A percentile compares a stretch with the other conserved stretches of the same genome.
These are phyloP conservation scores for Fistulifera solaris DNA, from an alignment of 108 stramenopile genomes.

Conservation along the genomic window DNA sequence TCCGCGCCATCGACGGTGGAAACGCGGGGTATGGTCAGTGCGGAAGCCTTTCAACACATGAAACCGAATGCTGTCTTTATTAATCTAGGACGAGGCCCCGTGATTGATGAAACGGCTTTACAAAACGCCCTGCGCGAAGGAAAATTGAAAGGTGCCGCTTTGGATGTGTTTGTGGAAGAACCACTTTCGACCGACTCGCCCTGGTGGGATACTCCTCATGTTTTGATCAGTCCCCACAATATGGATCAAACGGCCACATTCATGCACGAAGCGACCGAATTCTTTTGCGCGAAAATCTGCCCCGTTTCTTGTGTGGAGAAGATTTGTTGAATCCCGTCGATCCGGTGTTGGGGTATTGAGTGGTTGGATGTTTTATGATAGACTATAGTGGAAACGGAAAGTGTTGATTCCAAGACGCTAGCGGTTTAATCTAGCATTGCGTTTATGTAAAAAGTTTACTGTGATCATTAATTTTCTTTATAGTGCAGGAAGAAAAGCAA, in stretches of 20 bases:
- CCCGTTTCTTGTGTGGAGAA: conserved; percentile 56
- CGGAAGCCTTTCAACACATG: conserved; percentile 33
- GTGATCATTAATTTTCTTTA: too few relatives aligned
- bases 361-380: too few relatives aligned
- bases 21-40: conserved; percentile 53
- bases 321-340: conserved; percentile 64
- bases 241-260: conserved; percentile 62
- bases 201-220: conserved; percentile 71
- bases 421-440: too few relatives aligned
- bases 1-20: conserved; percentile 61
- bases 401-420: too few relatives aligned
- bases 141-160: conserved; percentile 61
- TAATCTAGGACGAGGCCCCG: conserved; percentile 77
- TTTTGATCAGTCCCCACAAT: conserved; percentile 65
- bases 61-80: conserved; percentile 66
- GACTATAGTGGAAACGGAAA: too few relatives aligned
- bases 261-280: conserved; percentile 69
- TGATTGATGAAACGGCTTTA: conserved; percentile 73
- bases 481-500: too few relatives aligned
- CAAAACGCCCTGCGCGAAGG: conserved; percentile 39
- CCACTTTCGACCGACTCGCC: conserved; percentile 54
- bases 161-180: conserved; percentile 81
- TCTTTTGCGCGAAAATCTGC: conserved; percentile 67
- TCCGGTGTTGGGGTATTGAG: conserved; percentile 51
- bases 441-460: too few relatives aligned